Evolutionary conservation across 345 rosid species (phyloP).

Genomic region (Gossypium ekmanianum): DNA sequence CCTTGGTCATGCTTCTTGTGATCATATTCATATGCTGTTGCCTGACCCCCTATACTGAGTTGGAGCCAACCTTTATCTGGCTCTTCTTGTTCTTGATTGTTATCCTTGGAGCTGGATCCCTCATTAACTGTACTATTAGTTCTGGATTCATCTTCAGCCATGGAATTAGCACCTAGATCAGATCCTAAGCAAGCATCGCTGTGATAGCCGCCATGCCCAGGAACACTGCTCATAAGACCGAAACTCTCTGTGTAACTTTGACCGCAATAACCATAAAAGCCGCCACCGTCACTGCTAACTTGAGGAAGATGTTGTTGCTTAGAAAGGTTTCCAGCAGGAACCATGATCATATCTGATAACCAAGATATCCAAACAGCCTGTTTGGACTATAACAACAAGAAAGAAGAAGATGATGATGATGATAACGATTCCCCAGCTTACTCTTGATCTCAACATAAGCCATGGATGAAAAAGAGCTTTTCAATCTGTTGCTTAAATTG

Average conservation of each 20-base stretch:
- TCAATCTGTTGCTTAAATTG: constrained; percentile 26
- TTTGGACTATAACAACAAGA: background rate
- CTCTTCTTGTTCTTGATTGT: constrained; percentile 31
- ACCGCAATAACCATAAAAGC: constrained; percentile 37
- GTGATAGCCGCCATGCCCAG: constrained; percentile 41
- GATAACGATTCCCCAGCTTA: background rate
- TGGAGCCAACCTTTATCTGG: constrained; percentile 74
- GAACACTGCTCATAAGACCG: constrained; percentile 49
- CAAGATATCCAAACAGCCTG: constrained; percentile 28
- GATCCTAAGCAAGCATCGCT: constrained; percentile 45
- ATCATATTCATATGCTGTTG: constrained; percentile 16
- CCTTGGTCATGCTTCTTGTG: constrained; percentile 15
- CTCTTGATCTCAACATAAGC: constrained; percentile 26
- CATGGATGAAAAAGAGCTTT: constrained; percentile 34
- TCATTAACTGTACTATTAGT: constrained; percentile 46
- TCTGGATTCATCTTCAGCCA: constrained; percentile 91
- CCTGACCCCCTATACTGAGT: constrained; percentile 58
- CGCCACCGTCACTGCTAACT: constrained; percentile 21
- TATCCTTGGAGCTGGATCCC: constrained; percentile 59
- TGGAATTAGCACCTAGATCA: constrained; percentile 41
- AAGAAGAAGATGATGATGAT: constrained; percentile 1
- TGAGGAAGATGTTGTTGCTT: constrained; percentile 21
- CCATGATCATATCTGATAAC: constrained; percentile 59
- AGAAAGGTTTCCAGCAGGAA: constrained; percentile 49
- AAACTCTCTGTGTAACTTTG: constrained; percentile 23